phyloP scores from a whole-genome alignment of 164 flowering plant species.

The Dillenia turbinata region DNA sequence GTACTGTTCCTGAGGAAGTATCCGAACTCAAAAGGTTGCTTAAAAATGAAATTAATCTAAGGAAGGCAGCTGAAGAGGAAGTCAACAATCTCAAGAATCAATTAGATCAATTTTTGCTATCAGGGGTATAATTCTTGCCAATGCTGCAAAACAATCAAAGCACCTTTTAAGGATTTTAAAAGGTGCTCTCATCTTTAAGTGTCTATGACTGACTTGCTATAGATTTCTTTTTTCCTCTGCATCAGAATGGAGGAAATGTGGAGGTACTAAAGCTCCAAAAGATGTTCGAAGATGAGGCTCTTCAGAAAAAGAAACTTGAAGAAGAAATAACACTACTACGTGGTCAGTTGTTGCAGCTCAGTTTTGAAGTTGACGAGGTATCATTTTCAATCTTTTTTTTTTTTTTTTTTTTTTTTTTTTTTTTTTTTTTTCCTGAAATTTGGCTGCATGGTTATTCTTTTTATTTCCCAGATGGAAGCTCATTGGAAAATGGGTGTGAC shows the following conservation, averaged over 20 bases:
- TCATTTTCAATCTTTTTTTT: not conserved
- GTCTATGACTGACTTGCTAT: no score
- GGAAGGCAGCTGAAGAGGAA: conserved; percentile 81
- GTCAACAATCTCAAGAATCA: conserved; percentile 53
- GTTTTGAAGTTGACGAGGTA: conserved; percentile 95
- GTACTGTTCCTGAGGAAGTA: conserved; percentile 38
- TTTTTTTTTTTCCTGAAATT: no score
- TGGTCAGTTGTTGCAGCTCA: conserved; percentile 73
- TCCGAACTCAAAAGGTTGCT: conserved; percentile 56
- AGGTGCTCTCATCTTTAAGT: no score
- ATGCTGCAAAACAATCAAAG: no score
- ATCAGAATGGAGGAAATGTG: conserved; percentile 57
- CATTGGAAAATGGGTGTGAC: no score
- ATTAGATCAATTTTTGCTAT: conserved; percentile 48
- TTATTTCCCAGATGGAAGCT: no score
- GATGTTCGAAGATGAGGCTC: conserved; percentile 73
- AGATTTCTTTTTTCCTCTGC: not conserved
- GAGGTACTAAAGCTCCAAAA: conserved; percentile 67
- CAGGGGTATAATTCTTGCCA: conserved; percentile 51
- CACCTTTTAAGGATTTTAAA: no score
- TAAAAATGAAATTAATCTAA: conserved; percentile 50
- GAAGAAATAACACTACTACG: conserved; percentile 68
- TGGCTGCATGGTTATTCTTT: no score
- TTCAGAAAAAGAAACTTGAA: conserved; percentile 73
- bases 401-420: no score